A percentile compares a stretch with the other conserved stretches of the same genome.
Conservation (phyloP, 306 rosid genomes). For the Calophaca sinica region DNA sequence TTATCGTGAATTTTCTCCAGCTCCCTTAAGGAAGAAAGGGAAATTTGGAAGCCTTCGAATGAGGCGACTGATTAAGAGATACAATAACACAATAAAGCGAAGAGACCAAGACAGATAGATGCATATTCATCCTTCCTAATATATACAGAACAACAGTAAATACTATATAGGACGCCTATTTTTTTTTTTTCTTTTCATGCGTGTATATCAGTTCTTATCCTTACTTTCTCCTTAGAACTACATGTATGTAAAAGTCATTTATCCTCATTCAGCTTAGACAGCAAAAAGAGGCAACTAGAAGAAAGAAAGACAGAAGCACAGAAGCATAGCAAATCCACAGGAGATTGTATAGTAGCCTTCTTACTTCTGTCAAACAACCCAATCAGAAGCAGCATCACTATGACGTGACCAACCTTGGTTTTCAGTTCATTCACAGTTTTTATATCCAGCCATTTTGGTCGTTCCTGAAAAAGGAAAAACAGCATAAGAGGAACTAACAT, state of each 20-base stretch:
- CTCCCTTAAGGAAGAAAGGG: no score
- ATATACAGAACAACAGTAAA: conserved; percentile 23
- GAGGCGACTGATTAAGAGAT: background rate
- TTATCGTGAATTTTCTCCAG: no score
- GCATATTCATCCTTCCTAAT: conserved; percentile 7
- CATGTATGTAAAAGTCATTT: conserved; percentile 30
- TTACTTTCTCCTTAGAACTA: conserved; percentile 17
- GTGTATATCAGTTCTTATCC: background rate
- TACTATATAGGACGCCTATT: conserved; percentile 1
- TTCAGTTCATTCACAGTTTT: conserved; percentile 82
- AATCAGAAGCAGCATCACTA: conserved; percentile 95
- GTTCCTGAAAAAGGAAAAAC: conserved; percentile 59
- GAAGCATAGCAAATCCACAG: conserved; percentile 90
- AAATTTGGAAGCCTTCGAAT: no score
- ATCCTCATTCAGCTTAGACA: conserved; percentile 71
- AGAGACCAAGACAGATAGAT: background rate
- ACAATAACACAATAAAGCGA: conserved; percentile 26
- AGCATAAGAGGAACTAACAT: conserved; percentile 31
- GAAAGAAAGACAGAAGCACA: conserved; percentile 79
- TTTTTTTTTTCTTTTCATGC: background rate
- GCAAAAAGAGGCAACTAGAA: conserved; percentile 76
- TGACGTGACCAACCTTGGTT: conserved; percentile 93
- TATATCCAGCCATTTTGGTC: conserved; percentile 85
- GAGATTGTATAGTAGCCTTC: conserved; percentile 72
- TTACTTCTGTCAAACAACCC: conserved; percentile 87